Percentiles rank a stretch among this genome's conserved stretches.
Conservation (phyloP, 306 rosid genomes). For the Canavalia gladiata region DNA sequence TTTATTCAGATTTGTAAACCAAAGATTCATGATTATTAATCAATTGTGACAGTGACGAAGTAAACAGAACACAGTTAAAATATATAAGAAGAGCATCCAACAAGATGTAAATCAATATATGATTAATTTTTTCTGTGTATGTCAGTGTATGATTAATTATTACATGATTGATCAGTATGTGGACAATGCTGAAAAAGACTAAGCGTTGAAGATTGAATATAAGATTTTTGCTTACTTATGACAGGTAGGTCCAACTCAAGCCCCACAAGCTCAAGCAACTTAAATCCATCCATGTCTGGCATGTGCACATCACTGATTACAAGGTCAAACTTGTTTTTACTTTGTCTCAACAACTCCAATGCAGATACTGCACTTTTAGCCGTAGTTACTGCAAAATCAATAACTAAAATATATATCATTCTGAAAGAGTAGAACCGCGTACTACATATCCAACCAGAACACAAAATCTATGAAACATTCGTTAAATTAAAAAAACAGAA, state of each 20-base stretch:
- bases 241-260: conserved; percentile 99
- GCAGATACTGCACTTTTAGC: conserved; percentile 75
- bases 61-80: neutral
- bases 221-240: conserved; percentile 69
- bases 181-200: neutral
- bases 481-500: neutral
- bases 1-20: neutral
- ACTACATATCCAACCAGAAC: conserved; percentile 9
- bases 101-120: neutral
- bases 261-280: conserved; percentile 92
- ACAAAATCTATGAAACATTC: conserved; percentile 9
- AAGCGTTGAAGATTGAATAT: conserved; percentile 1
- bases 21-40: neutral
- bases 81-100: neutral
- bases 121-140: too few species aligned
- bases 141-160: neutral
- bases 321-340: conserved; percentile 74
- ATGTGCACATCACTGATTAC: conserved; percentile 96
- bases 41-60: conserved; percentile 2
- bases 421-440: neutral
- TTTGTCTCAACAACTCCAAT: conserved; percentile 79
- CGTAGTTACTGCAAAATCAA: conserved; percentile 77
- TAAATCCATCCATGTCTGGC: conserved; percentile 99
- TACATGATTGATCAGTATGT: neutral
- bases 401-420: conserved; percentile 9